A percentile compares a stretch with the other conserved stretches of the same genome.
These are phyloP conservation scores for Blastosporella zonata DNA, from an alignment of 1,284 basidiomycete genomes.

Conservation along the genomic window DNA sequence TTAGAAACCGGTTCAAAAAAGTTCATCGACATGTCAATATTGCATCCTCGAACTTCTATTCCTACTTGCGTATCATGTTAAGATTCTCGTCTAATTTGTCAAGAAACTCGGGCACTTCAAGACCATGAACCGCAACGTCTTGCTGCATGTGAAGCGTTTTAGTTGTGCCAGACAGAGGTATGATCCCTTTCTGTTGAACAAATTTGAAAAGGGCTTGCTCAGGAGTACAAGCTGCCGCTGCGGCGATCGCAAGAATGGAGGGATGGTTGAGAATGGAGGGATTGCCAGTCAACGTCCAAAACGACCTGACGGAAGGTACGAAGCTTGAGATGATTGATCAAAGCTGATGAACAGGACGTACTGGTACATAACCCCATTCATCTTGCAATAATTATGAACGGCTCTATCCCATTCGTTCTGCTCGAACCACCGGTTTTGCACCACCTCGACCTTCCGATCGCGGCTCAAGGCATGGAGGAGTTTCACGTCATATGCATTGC, in stretches of 20 bases:
- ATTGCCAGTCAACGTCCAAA: slow-evolving; percentile 83
- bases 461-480: slow-evolving; percentile 51
- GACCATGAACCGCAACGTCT: slow-evolving; percentile 48
- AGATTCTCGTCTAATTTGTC: slow-evolving; percentile 21
- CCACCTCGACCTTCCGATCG: slow-evolving; percentile 60
- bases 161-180: slow-evolving; percentile 66
- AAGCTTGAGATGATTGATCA: background rate
- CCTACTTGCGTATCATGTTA: slow-evolving; percentile 19
- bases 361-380: slow-evolving; percentile 70
- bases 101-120: slow-evolving; percentile 41
- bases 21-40: background rate
- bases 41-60: slow-evolving; percentile 9
- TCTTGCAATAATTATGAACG: slow-evolving; percentile 53
- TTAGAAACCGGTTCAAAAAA: background rate
- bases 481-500: slow-evolving; percentile 69
- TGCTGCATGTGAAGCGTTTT: slow-evolving; percentile 61
- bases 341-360: slow-evolving; percentile 33
- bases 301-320: slow-evolving; percentile 49
- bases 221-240: slow-evolving; percentile 48
- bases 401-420: slow-evolving; percentile 73
- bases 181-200: slow-evolving; percentile 56
- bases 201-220: slow-evolving; percentile 64
- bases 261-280: slow-evolving; percentile 56
- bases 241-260: slow-evolving; percentile 43
- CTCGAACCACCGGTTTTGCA: slow-evolving; percentile 83